A percentile compares a stretch with the other conserved stretches of the same genome.
Conservation (phyloP, 371 early-diverging fungal genomes). For the Apophysomyces sp. region DNA sequence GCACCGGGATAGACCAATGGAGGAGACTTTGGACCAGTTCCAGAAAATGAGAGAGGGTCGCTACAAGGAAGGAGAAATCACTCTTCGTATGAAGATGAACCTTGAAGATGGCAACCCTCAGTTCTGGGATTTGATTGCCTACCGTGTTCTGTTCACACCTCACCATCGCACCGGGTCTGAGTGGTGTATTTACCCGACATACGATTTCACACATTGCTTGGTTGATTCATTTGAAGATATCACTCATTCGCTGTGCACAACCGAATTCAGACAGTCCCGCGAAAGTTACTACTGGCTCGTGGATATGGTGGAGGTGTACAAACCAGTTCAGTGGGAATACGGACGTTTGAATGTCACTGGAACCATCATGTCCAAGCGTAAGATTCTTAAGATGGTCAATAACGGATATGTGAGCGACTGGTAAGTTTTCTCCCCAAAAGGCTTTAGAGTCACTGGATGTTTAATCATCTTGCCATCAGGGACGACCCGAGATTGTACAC, state of each 20-base stretch:
- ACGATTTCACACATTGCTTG: slow-evolving; percentile 99
- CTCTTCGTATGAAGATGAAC: slow-evolving; percentile 99
- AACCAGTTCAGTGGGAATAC: slow-evolving; percentile 99
- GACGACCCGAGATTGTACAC: slow-evolving; percentile 99
- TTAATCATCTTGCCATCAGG: slow-evolving; percentile 9
- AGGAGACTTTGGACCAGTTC: slow-evolving; percentile 94
- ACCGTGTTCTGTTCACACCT: slow-evolving; percentile 90
- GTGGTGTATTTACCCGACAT: slow-evolving; percentile 99
- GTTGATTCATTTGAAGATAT: slow-evolving; percentile 99
- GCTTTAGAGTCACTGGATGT: neutral
- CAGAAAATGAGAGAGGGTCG: slow-evolving; percentile 97
- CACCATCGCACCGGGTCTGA: slow-evolving; percentile 92
- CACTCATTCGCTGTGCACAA: slow-evolving; percentile 99
- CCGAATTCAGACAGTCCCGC: slow-evolving; percentile 95
- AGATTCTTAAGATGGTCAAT: slow-evolving; percentile 90
- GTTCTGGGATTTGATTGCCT: slow-evolving; percentile 99
- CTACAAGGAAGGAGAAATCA: slow-evolving; percentile 93
- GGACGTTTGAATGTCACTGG: slow-evolving; percentile 96
- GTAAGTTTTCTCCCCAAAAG: slow-evolving; percentile 18
- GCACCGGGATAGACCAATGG: slow-evolving; percentile 93
- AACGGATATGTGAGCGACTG: slow-evolving; percentile 83
- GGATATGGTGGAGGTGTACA: slow-evolving; percentile 98
- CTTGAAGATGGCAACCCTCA: slow-evolving; percentile 95
- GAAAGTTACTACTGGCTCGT: slow-evolving; percentile 99
- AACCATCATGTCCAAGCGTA: slow-evolving; percentile 98